Percentiles rank a stretch among this genome's conserved stretches.
Evolutionary conservation across 208 protist genomes (phyloP).

Genomic region (Wallacemonas collosoma): DNA sequence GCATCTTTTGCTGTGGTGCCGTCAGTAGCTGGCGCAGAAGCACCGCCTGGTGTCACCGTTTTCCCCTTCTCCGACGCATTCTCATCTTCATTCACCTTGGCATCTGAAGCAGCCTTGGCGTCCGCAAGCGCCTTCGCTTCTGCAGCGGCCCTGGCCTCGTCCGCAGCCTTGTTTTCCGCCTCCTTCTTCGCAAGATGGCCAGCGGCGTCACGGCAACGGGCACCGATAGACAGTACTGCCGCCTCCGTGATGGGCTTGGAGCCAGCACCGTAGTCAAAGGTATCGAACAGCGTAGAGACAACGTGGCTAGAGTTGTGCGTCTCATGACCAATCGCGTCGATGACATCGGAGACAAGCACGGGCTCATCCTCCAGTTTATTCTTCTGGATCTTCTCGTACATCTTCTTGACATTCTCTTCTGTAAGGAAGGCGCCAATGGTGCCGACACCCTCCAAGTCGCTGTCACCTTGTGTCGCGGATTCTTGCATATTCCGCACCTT

Average conservation of each 20-base stretch:
- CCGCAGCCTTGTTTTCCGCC: constrained; percentile 23
- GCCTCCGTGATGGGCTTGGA: constrained; percentile 82
- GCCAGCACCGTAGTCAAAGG: constrained; percentile 85
- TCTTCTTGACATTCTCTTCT: constrained; percentile 76
- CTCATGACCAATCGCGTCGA: constrained; percentile 82
- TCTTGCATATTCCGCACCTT: constrained; percentile 79
- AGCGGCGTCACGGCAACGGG: constrained; percentile 72
- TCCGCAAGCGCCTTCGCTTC: constrained; percentile 5
- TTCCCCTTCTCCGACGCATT: background rate
- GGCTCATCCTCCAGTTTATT: constrained; percentile 76
- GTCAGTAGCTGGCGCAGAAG: background rate
- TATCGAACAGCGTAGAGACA: constrained; percentile 89
- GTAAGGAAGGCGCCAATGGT: constrained; percentile 76
- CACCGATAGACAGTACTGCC: constrained; percentile 76
- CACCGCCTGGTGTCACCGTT: background rate
- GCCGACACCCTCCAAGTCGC: constrained; percentile 69
- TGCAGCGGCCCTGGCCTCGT: constrained; percentile 17
- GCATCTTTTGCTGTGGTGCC: constrained; percentile 8
- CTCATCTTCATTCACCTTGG: constrained; percentile 19
- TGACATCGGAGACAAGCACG: constrained; percentile 82
- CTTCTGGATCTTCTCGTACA: constrained; percentile 79
- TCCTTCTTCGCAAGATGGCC: constrained; percentile 22
- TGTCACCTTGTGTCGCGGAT: constrained; percentile 80
- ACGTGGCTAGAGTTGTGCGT: constrained; percentile 88
- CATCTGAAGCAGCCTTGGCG: constrained; percentile 13